Evolutionary conservation across 768 basidiomycete genomes (phyloP).

Genomic region (Zangia roseola): DNA sequence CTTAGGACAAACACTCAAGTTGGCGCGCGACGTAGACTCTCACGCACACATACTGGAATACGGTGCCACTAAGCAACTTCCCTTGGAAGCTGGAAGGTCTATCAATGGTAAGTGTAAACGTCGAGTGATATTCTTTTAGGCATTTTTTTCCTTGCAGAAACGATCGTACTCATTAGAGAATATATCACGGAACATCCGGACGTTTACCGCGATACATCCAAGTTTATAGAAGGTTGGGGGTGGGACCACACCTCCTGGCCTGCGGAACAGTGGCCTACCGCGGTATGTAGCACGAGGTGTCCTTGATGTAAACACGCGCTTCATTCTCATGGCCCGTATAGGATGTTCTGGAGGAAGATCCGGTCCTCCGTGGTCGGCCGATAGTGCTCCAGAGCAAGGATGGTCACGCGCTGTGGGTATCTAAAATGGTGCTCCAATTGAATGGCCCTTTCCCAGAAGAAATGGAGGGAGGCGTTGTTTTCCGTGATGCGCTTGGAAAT

Average conservation of each 20-base stretch:
- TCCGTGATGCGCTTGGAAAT: constrained; percentile 60
- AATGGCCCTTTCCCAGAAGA: constrained; percentile 63
- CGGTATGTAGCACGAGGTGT: constrained; percentile 43
- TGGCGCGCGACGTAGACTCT: constrained; percentile 67
- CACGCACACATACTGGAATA: constrained; percentile 81
- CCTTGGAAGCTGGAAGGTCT: constrained; percentile 60
- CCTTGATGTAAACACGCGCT: not conserved
- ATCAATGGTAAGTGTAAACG: constrained; percentile 45
- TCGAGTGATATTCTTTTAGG: not conserved
- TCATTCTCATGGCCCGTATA: constrained; percentile 27
- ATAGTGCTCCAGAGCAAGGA: constrained; percentile 85
- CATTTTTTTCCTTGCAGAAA: constrained; percentile 42
- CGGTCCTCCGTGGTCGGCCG: constrained; percentile 62
- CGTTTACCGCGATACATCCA: constrained; percentile 52
- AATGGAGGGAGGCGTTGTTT: constrained; percentile 79
- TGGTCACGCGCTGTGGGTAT: constrained; percentile 88
- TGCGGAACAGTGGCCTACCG: constrained; percentile 58
- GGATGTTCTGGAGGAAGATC: constrained; percentile 73
- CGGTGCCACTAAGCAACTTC: constrained; percentile 62
- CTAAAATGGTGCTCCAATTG: constrained; percentile 52
- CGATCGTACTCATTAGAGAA: constrained; percentile 56
- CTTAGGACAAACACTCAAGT: not conserved
- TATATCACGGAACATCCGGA: constrained; percentile 62
- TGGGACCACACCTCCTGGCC: constrained; percentile 91
- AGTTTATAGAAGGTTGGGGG: constrained; percentile 76